These are phyloP conservation scores for Alternaria longipes DNA, from an alignment of 2,329 filamentous ascomycete genomes.

Conservation along the genomic window DNA sequence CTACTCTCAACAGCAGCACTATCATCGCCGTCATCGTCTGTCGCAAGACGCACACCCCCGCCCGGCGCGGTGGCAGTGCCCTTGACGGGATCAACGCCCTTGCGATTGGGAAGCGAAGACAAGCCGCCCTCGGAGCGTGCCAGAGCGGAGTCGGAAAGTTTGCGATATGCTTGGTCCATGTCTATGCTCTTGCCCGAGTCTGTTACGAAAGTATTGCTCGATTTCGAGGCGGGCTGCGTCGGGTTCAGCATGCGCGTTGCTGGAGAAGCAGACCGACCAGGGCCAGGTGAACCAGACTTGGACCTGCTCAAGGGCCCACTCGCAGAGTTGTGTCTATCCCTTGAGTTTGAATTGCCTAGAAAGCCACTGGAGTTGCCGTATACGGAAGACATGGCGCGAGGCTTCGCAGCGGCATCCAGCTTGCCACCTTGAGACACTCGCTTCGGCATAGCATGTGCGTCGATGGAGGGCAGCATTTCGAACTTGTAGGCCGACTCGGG, in stretches of 20 bases:
- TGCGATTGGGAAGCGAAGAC: slow-evolving; percentile 64
- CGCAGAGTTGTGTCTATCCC: slow-evolving; percentile 53
- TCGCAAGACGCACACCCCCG: slow-evolving; percentile 63
- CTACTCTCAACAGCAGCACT: slow-evolving; percentile 70
- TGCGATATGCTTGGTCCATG: slow-evolving; percentile 73
- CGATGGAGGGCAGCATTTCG: slow-evolving; percentile 57
- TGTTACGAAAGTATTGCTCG: slow-evolving; percentile 60
- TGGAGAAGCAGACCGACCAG: slow-evolving; percentile 49
- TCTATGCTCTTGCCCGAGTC: slow-evolving; percentile 71
- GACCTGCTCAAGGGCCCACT: slow-evolving; percentile 49
- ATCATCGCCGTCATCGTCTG: slow-evolving; percentile 61
- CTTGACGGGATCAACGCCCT: slow-evolving; percentile 53
- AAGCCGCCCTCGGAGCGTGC: slow-evolving; percentile 70
- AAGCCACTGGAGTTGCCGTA: slow-evolving; percentile 44
- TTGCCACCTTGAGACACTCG: slow-evolving; percentile 56
- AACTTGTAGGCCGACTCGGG: slow-evolving; percentile 56
- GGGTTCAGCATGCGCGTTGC: slow-evolving; percentile 56
- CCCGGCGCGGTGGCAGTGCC: slow-evolving; percentile 57
- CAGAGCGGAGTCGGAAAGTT: slow-evolving; percentile 76
- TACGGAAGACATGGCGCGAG: slow-evolving; percentile 58
- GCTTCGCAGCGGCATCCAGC: slow-evolving; percentile 46
- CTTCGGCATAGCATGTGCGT: slow-evolving; percentile 53
- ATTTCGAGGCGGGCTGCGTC: slow-evolving; percentile 55
- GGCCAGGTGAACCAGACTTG: slow-evolving; percentile 53
- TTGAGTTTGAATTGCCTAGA: slow-evolving; percentile 27